Conservation (phyloP, 2,329 filamentous ascomycete species). For the Neopestalotiopsis sp. region DNA sequence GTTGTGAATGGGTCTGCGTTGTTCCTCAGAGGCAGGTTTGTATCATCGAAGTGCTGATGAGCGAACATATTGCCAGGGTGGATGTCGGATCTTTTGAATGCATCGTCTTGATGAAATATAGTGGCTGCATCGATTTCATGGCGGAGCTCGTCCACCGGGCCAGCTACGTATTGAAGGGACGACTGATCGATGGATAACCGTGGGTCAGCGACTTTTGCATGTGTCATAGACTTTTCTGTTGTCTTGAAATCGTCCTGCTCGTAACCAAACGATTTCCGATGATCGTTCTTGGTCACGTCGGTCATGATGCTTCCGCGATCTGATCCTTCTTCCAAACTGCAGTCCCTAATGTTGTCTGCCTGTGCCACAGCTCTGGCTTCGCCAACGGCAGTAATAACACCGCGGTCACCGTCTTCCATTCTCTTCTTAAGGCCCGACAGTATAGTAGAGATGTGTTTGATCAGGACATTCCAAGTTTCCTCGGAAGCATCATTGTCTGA, state of each 20-base stretch:
- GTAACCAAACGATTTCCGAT: neutral
- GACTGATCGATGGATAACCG: neutral
- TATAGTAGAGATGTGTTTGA: constrained; percentile 36
- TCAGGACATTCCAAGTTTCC: constrained; percentile 36
- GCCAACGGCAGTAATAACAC: constrained; percentile 30
- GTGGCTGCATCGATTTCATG: neutral
- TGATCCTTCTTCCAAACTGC: neutral
- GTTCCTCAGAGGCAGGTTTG: too few species aligned
- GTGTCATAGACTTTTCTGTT: neutral
- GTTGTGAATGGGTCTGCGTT: neutral
- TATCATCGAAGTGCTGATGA: too few species aligned
- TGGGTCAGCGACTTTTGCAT: neutral
- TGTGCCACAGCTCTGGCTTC: constrained; percentile 1
- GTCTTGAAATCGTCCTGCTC: neutral
- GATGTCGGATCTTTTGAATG: neutral
- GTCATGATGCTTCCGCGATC: too few species aligned
- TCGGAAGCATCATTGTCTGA: constrained; percentile 27
- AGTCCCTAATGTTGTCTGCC: neutral
- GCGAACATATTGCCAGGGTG: too few species aligned
- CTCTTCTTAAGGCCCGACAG: constrained; percentile 36
- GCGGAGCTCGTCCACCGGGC: too few species aligned
- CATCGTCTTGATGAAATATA: neutral
- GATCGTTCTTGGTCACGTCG: neutral
- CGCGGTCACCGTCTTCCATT: constrained; percentile 35
- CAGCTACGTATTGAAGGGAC: neutral